A percentile compares a stretch with the other conserved stretches of the same genome.
Conservation (phyloP, 164 flowering plant genomes). For the Echeveria elegans region DNA sequence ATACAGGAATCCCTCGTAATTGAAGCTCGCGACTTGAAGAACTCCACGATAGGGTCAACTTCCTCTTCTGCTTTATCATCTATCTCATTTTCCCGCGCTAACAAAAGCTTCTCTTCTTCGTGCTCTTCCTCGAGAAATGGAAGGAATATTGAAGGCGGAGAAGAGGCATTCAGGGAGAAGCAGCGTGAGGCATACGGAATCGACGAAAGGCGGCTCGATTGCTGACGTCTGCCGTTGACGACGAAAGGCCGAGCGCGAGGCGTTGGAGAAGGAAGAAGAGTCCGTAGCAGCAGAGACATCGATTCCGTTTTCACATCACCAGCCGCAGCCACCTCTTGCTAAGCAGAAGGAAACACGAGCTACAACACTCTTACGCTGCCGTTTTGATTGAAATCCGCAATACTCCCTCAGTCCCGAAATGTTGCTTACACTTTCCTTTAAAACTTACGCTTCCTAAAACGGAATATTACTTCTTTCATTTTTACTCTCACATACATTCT, state of each 20-base stretch:
- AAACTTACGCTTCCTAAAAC: too few relatives aligned
- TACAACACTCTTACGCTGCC: too few relatives aligned
- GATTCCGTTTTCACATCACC: too few relatives aligned
- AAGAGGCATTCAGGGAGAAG: conserved; percentile 10
- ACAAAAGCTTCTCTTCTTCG: conserved; percentile 9
- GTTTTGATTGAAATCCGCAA: too few relatives aligned
- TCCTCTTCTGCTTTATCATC: conserved; percentile 9
- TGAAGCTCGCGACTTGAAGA: conserved; percentile 53
- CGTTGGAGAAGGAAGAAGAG: neutral
- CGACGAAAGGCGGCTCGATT: neutral
- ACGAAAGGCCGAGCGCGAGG: too few relatives aligned
- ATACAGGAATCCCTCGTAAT: conserved; percentile 38
- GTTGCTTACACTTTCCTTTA: too few relatives aligned
- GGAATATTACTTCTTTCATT: too few relatives aligned
- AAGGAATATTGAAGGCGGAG: conserved; percentile 36
- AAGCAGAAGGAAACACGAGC: too few relatives aligned
- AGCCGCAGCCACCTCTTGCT: too few relatives aligned
- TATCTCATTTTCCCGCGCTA: conserved; percentile 5
- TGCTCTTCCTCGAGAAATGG: conserved; percentile 33
- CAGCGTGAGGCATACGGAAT: too few relatives aligned
- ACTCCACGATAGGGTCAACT: conserved; percentile 49
- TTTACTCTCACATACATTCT: too few relatives aligned
- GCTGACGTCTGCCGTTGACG: neutral
- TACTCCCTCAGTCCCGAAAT: too few relatives aligned
- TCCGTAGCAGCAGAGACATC: neutral